These are phyloP conservation scores for Primulina huaijiensis DNA, from an alignment of 257 asterid genomes.

Conservation along the genomic window DNA sequence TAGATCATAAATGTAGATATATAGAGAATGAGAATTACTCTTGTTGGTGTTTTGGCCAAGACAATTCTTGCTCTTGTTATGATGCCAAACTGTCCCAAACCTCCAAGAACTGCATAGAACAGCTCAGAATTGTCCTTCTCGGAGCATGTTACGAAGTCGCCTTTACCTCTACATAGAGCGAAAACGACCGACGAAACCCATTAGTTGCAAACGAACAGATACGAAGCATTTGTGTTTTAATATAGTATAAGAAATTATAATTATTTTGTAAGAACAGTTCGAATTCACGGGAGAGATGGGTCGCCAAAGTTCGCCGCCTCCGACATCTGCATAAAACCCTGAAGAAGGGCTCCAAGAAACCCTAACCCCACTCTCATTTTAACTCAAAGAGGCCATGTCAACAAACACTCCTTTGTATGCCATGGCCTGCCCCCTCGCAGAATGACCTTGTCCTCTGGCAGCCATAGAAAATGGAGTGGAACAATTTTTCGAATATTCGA, in stretches of 20 bases:
- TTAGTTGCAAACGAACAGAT: too few species aligned
- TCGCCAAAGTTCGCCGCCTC: background rate
- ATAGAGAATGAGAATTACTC: constrained; percentile 33
- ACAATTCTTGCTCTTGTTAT: constrained; percentile 69
- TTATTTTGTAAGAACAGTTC: too few species aligned
- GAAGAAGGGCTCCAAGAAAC: background rate
- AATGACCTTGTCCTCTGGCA: background rate
- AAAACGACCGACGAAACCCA: background rate
- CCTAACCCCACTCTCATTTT: background rate
- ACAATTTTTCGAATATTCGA: background rate
- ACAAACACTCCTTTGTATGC: background rate
- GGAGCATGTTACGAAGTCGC: constrained; percentile 55
- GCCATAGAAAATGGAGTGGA: background rate
- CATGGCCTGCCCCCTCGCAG: background rate
- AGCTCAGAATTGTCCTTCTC: constrained; percentile 39
- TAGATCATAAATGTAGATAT: too few species aligned
- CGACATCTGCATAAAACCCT: background rate
- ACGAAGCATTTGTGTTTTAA: too few species aligned
- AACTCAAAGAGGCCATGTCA: background rate
- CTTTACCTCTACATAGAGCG: constrained; percentile 40
- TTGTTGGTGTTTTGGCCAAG: constrained; percentile 57
- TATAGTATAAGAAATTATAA: too few species aligned
- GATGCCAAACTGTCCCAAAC: constrained; percentile 77
- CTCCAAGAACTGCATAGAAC: constrained; percentile 66
- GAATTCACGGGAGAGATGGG: too few species aligned